These are phyloP conservation scores for Amborella trichopoda DNA, from an alignment of 164 flowering plant species.

Conservation along the genomic window DNA sequence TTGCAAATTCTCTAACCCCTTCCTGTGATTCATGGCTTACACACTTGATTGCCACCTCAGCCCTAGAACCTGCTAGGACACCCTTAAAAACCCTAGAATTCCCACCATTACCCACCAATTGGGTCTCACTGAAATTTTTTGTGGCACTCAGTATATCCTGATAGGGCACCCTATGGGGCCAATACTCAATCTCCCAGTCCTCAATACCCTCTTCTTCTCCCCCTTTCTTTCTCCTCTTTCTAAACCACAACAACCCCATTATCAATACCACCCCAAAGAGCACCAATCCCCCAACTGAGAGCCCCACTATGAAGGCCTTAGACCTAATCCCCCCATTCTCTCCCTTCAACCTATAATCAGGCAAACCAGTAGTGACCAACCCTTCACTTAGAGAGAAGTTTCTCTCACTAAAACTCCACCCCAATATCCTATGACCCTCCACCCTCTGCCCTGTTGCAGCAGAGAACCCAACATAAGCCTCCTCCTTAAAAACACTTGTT, in stretches of 20 bases:
- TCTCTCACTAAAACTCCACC: conserved; percentile 37
- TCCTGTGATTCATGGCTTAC: conserved; percentile 17
- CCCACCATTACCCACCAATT: conserved; percentile 30
- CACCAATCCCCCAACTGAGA: conserved; percentile 7
- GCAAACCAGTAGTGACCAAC: conserved; percentile 21
- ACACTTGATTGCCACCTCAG: conserved; percentile 32
- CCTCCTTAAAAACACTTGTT: conserved; percentile 20
- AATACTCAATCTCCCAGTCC: conserved; percentile 43
- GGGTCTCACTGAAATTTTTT: conserved; percentile 23
- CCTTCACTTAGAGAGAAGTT: conserved; percentile 23
- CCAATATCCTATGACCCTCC: conserved; percentile 24
- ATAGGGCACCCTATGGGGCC: conserved; percentile 36
- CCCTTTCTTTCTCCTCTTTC: conserved; percentile 3
- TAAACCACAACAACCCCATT: conserved; percentile 2
- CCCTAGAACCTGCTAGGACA: conserved; percentile 10
- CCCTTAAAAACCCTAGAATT: conserved; percentile 40
- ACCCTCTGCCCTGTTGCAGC: conserved; percentile 25
- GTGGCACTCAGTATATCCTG: conserved; percentile 27
- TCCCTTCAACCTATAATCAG: conserved; percentile 18
- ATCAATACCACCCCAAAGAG: background rate
- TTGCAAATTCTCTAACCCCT: conserved; percentile 28
- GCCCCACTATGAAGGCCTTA: conserved; percentile 14
- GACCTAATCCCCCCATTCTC: no score
- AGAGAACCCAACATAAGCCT: conserved; percentile 34
- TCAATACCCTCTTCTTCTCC: conserved; percentile 14